phyloP scores from a whole-genome alignment of 805 yeast genomes.

The Candida insectorum region DNA sequence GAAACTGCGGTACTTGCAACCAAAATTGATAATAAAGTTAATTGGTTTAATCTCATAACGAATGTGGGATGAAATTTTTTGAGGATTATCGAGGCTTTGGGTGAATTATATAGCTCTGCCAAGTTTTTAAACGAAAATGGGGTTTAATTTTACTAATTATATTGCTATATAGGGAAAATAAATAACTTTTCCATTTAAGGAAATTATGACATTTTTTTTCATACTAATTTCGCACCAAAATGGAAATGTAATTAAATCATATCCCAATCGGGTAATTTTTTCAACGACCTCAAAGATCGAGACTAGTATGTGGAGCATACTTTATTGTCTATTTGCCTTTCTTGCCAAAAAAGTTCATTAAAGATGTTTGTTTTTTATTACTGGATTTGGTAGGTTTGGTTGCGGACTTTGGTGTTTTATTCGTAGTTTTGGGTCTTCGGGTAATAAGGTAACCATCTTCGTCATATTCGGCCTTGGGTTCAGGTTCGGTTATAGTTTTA shows the following conservation, averaged over 20 bases:
- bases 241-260: too few species aligned
- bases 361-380: slow-evolving; percentile 38
- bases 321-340: too few species aligned
- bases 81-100: too few species aligned
- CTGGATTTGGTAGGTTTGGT: slow-evolving; percentile 12
- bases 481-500: slow-evolving; percentile 7
- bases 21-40: slow-evolving; percentile 13
- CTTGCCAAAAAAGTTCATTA: slow-evolving; percentile 48
- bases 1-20: slow-evolving; percentile 5
- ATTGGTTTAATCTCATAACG: slow-evolving; percentile 13
- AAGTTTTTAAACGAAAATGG: slow-evolving; percentile 1
- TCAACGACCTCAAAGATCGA: too few species aligned
- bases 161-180: slow-evolving; percentile 4
- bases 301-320: too few species aligned
- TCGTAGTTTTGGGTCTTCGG: slow-evolving; percentile 20
- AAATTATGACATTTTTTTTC: slow-evolving; percentile 3
- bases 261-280: too few species aligned
- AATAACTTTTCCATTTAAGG: slow-evolving; percentile 6
- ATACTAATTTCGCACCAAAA: too few species aligned
- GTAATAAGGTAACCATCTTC: slow-evolving; percentile 53
- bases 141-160: too few species aligned
- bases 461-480: slow-evolving; percentile 27
- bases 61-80: too few species aligned
- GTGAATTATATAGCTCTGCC: background rate
- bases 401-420: slow-evolving; percentile 10